Evolutionary conservation across 225 moss, liverwort and hornwort species (phyloP).

Genomic region (Thuidium tamariscinum): DNA sequence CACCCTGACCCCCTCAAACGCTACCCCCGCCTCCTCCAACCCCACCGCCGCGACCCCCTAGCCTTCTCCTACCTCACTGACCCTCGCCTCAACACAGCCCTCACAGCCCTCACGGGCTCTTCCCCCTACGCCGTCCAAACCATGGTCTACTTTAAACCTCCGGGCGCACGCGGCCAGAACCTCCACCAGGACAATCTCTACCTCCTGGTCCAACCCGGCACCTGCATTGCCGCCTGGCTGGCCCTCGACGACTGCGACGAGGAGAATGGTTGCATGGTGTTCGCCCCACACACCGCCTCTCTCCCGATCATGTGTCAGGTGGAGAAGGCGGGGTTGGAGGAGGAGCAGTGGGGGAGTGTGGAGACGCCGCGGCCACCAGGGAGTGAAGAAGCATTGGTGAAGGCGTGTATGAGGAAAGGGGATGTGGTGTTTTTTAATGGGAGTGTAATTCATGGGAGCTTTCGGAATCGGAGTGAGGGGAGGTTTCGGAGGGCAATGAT

Average conservation of each 20-base stretch:
- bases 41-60: constrained; percentile 10
- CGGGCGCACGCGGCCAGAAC: constrained; percentile 24
- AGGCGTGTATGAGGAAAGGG: constrained; percentile 6
- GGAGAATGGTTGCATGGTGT: constrained; percentile 34
- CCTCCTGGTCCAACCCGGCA: constrained; percentile 16
- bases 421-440: constrained; percentile 30
- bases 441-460: constrained; percentile 26
- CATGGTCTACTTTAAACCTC: constrained; percentile 45
- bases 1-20: constrained; percentile 25
- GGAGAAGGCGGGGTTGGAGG: not conserved
- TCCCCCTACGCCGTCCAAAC: constrained; percentile 30
- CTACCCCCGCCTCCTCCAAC: constrained; percentile 28
- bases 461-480: not conserved
- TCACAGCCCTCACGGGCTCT: not conserved
- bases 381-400: not conserved
- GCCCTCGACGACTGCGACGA: constrained; percentile 32
- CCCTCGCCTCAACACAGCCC: not conserved
- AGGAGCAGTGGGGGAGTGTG: constrained; percentile 3
- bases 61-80: constrained; percentile 23
- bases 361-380: constrained; percentile 24
- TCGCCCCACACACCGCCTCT: not conserved
- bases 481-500: constrained; percentile 22
- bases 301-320: constrained; percentile 25
- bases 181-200: constrained; percentile 41
- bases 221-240: constrained; percentile 35